Evolutionary conservation across 768 basidiomycete species (phyloP), one percentile per base, ranked within the genome.

Genomic region (Boletus sp.): DNA sequence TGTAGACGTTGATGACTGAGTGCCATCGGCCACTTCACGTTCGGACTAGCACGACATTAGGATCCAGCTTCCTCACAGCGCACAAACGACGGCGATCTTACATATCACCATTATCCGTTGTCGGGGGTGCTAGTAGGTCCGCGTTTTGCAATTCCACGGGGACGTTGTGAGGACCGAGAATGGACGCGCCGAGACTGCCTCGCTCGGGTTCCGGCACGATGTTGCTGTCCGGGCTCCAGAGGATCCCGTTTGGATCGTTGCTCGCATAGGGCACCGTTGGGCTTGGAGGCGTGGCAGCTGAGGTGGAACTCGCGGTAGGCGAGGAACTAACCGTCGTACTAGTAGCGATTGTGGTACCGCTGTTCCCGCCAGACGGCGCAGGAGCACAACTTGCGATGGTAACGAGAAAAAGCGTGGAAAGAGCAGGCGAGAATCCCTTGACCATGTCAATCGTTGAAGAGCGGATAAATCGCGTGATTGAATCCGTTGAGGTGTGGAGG

Each of bases 11-110:
- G 82, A 60, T 82, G 82, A 56, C 83, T 83, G 28, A 83, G 64
- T 32, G 78, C 73, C 65, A 84, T 80, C 0, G 83, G 78, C 85
- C 84, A 86, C 61, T 85, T 86, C 51, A 73, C 73, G 55, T 84
- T 85, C 5, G 62, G 55, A 3, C 71, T 77, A 54, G 20, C 10
- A 28, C 10, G 5, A 29, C 14, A 24, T 54, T 17, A 54, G 29
- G 20, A 47, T 41, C 41, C n/a, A 50, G 10, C 8, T 28, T 20
- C 29, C 11, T n/a, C 29, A 11, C 5, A 10, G n/a, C 5, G 12
- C 45, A 18, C 2, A 35, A 53, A 8, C 18, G 47, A 8, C 15
- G 14, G 45, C n/a, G 3, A 0, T 51, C 76, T 52, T 59, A 74
- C 76, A 87, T 70, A 30, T 65, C 65, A 4, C 86, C 85, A 40